Evolutionary conservation across 805 yeast species (phyloP).

Genomic region (Candida rishiriensis): DNA sequence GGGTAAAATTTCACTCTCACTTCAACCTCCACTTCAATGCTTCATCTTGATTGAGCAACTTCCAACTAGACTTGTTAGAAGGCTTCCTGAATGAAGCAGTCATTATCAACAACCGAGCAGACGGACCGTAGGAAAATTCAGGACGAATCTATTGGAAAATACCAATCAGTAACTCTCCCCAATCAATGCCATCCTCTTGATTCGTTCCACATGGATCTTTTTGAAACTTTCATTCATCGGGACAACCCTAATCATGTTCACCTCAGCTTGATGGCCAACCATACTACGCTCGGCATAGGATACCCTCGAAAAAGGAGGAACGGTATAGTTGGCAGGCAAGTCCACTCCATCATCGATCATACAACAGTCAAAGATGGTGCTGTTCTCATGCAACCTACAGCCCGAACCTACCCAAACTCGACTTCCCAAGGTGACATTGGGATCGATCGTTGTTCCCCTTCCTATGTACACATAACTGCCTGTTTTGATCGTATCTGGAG

Average conservation of each 20-base stretch:
- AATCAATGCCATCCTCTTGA: constrained; percentile 2
- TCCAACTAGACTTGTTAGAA: no score
- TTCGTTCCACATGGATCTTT: constrained; percentile 21
- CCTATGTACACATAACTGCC: constrained; percentile 49
- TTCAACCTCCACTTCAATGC: no score
- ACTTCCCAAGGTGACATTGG: constrained; percentile 41
- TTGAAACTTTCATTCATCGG: constrained; percentile 25
- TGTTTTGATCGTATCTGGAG: constrained; percentile 31
- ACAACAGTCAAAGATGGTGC: constrained; percentile 49
- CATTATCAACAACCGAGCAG: neutral
- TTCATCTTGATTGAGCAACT: no score
- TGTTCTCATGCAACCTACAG: constrained; percentile 34
- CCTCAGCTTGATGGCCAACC: no score
- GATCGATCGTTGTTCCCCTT: constrained; percentile 22
- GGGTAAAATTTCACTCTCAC: no score
- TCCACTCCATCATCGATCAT: constrained; percentile 37
- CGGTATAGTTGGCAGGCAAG: constrained; percentile 38
- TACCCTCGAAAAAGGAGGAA: constrained; percentile 52
- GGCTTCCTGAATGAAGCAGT: no score
- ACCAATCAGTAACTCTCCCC: neutral
- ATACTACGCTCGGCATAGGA: neutral
- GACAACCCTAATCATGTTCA: no score
- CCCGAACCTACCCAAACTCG: constrained; percentile 43
- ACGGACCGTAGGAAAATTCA: no score
- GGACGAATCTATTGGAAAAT: no score